Evolutionary conservation across 2,329 filamentous ascomycete species (phyloP), one percentile per base, ranked within the genome.

Genomic region (Cladosporium phlei): DNA sequence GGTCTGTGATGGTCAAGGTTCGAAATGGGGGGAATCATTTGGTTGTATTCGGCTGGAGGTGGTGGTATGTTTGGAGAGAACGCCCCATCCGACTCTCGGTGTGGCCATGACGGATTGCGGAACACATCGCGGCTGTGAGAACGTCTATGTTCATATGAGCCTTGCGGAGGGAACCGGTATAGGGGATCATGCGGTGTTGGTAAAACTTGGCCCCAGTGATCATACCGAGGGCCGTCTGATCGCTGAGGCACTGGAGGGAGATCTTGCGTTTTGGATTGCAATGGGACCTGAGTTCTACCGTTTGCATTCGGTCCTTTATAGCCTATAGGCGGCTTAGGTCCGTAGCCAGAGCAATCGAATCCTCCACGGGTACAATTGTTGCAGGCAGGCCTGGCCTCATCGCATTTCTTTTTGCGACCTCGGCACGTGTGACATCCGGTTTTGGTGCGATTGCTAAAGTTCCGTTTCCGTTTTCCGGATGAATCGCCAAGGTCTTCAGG

Each of bases 351-450:
- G 65, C 93, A 98, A 25, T 87, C 74, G 65, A 97, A 97, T 12
- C 87, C 88, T 34, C 93, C 91, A 51, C 88, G 85, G 47, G 86
- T 76, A 69, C 93, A 98, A 61, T 98, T 97, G 63, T 84, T 86
- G 69, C 93, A 97, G 66, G 88, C 82, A 20, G 93, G 93, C 66
- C 95, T 94, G 45, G 79, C 79, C 71, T 97, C 93, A 63, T 97
- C 91, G 63, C 93, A 97, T 69, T 97, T 97, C 80, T 97, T 97
- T 77, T 97, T 97, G 49, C 91, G 79, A 63, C 81, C 80, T 50
- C 91, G 79, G 65, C 91, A 97, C 5, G 91, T 97, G 68, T 95
- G 81, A 66, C 91, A 97, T 24, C 90, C 89, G 8, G 90, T 96
- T 70, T 97, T 97, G 16, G 91, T 96, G 49, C 91, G 79, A 66